Conservation (phyloP, 108 stramenopile genomes). For the Nitzschia palea region DNA sequence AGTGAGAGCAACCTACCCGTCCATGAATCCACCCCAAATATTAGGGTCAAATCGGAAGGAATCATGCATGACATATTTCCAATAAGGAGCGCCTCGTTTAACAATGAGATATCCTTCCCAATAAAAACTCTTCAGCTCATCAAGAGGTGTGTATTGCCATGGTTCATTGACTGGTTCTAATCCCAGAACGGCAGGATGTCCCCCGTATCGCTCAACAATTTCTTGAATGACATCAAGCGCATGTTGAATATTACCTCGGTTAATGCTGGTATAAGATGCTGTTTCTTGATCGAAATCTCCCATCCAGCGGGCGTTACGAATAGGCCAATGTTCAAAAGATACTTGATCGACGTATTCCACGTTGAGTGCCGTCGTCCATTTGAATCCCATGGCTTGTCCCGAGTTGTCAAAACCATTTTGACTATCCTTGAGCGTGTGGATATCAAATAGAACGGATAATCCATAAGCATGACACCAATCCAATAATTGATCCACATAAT, state of each 20-base stretch:
- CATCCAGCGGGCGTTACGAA: conserved; percentile 87
- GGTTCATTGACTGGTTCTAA: conserved; percentile 95
- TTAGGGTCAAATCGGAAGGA: conserved; percentile 85
- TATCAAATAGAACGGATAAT: conserved; percentile 76
- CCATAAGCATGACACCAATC: conserved; percentile 80
- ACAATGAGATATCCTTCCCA: conserved; percentile 93
- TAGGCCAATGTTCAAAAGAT: conserved; percentile 54
- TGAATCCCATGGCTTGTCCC: conserved; percentile 70
- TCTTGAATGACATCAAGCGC: conserved; percentile 69
- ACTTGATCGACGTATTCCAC: conserved; percentile 25
- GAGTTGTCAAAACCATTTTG: conserved; percentile 94
- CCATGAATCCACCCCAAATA: conserved; percentile 93
- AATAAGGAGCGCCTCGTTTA: conserved; percentile 82
- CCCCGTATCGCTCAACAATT: conserved; percentile 74
- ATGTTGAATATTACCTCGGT: conserved; percentile 79
- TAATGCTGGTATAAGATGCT: conserved; percentile 65
- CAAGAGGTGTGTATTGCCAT: conserved; percentile 89
- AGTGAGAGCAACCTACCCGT: conserved; percentile 41
- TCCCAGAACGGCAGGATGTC: conserved; percentile 86
- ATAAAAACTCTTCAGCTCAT: conserved; percentile 77
- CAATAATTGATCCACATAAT: conserved; percentile 81
- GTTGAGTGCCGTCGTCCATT: conserved; percentile 69
- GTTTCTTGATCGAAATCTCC: conserved; percentile 74
- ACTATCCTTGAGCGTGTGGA: conserved; percentile 80
- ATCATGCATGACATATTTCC: conserved; percentile 96